Base-by-base conservation (phyloP, 495 filamentous ascomycete species). In the Corynascus novoguineensis region DNA sequence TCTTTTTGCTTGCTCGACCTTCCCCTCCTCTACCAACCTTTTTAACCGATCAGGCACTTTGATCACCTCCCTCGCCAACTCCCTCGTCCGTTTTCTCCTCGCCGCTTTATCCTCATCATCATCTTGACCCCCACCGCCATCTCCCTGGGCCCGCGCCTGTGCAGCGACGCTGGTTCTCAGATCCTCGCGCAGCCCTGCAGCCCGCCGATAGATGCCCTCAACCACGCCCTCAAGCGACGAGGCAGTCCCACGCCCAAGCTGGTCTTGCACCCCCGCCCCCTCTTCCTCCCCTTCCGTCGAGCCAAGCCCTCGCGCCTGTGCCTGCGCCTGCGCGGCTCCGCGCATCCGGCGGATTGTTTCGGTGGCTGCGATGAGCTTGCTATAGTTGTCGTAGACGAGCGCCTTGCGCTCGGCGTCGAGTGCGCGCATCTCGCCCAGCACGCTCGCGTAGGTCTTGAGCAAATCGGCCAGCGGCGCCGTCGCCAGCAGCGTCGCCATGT, bases 301-400 rank as follows among this genome's bases (percentile, higher is more conserved):
- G 2, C 14, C 42, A 27, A 9, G 84, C 61, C 86, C n/a, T n/a
- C n/a, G n/a, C n/a, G n/a, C n/a, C n/a, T n/a, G n/a, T n/a, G n/a
- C n/a, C n/a, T n/a, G n/a, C n/a, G n/a, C 84, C 46, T 49, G 27
- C 87, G 89, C 90, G 62, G 83, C 86, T 19, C 77, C 73, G 35
- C 86, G 72, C 88, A 92, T 92, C 72, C 73, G 60, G 24, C 89
- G 81, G 66, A 98, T 98, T 12, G 92, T 97, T 69, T 96, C 91
- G 14, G 95, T 97, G 15, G 93, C 93, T 17, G 83, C 81, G 59
- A 98, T 97, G 64, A 98, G 74, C 75, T 97, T 97, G 59, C 84
- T 89, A 71, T 97, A 98, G 69, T 98, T 98, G 70, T 98, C 93
- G 69, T 98, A 98, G 5, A 98, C 93, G 38, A 98, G 76, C 22